Evolutionary conservation across 192 early-diverging fungal species (phyloP), one percentile per base, ranked within the genome.

Genomic region (Coemansia reversa): DNA sequence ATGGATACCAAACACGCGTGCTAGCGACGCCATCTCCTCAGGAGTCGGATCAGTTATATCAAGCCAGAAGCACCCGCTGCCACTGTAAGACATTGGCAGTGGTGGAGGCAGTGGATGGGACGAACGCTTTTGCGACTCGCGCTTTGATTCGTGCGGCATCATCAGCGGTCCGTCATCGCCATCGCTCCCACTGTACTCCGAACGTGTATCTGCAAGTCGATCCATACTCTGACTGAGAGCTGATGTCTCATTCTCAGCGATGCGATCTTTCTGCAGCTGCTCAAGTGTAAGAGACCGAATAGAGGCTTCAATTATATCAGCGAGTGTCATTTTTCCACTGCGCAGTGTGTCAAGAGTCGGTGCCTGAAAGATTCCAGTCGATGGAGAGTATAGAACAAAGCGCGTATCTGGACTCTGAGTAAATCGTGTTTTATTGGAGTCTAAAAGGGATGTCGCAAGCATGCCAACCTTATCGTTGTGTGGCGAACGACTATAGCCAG

Each of bases 51-150:
- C 70, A 23, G 86, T 68, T 7, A 91, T 79, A 64, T 92, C 89
- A n/a, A 93, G 83, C 90, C 90, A 93, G 69, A 89, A 92, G 53
- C 86, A 89, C n/a, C 86, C 75, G 50, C 50, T 47, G 28, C 30
- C 64, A 11, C 48, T 63, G 60, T 33, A 30, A 9, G 59, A 2
- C 30, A 32, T 53, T 19, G 65, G 4, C 11, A 58, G 39, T 11
- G 45, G 19, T 12, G 48, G 51, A 25, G 62, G 20, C 5, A 52
- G n/a, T 25, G 58, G n/a, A 30, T 35, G 14, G 4, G 58, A 42
- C 32, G 53, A 20, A 16, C 9, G 62, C 62, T 23, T 33, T 20
- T 39, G 62, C 2, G n/a, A 16, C 25, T 55, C 32, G 1, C 8
- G 23, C 5, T 33, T 53, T 6, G 62, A 28, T n/a, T 55, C 25